Evolutionary conservation across 208 protist genomes (phyloP).

Genomic region (Leishmania martiniquensis): DNA sequence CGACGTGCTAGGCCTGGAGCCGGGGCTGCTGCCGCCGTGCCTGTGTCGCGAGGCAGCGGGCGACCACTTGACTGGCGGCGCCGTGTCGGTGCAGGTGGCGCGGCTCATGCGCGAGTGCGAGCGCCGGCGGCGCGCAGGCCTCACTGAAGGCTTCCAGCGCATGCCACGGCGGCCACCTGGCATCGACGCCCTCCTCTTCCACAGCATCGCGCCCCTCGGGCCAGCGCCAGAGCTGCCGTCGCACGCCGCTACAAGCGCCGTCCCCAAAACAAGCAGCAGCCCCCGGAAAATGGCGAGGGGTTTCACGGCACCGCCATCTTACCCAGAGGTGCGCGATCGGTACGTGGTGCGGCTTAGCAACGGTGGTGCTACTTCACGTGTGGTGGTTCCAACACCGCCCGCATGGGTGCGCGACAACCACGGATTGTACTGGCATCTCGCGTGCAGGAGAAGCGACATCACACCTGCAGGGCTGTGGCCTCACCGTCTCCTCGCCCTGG

Average conservation of each 20-base stretch:
- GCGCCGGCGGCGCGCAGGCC: not conserved
- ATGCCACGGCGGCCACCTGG: not conserved
- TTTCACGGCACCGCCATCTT: not conserved
- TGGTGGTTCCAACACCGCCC: not conserved
- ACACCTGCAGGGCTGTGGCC: not conserved
- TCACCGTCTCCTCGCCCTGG: not conserved
- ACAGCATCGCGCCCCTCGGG: not conserved
- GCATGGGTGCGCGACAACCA: constrained; percentile 4
- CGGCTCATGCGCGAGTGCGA: constrained; percentile 8
- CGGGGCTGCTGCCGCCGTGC: constrained; percentile 1
- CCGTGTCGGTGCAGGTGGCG: constrained; percentile 1
- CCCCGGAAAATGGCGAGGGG: not conserved
- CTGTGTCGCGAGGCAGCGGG: constrained; percentile 1
- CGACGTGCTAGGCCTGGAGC: constrained; percentile 1
- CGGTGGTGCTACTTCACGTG: not conserved
- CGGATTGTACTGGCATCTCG: not conserved
- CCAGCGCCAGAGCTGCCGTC: too few species aligned
- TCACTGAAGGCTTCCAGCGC: not conserved
- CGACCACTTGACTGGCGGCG: not conserved
- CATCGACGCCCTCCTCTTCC: not conserved
- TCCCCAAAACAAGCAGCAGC: not conserved
- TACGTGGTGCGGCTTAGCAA: not conserved
- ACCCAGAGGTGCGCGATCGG: not conserved
- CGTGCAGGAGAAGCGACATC: not conserved
- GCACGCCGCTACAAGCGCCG: not conserved